A percentile compares a stretch with the other conserved stretches of the same genome.
These are phyloP conservation scores for Leccinum arenicola DNA, from an alignment of 768 basidiomycete genomes.

Conservation along the genomic window DNA sequence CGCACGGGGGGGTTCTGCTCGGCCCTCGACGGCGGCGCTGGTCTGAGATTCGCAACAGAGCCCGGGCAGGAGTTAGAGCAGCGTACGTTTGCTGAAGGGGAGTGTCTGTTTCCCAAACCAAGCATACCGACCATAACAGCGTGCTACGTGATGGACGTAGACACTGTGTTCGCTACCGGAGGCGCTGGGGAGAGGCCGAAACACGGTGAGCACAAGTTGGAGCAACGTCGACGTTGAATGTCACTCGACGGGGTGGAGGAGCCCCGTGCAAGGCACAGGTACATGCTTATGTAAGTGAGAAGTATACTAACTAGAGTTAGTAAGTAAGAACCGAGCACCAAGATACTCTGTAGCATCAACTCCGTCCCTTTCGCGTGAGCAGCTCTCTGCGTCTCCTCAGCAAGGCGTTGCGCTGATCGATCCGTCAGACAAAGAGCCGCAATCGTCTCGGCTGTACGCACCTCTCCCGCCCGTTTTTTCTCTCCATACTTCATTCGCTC, in stretches of 20 bases:
- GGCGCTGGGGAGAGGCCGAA: constrained; percentile 2
- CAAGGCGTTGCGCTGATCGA: constrained; percentile 54
- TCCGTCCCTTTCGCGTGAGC: constrained; percentile 36
- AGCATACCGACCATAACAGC: constrained; percentile 39
- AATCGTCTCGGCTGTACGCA: constrained; percentile 36
- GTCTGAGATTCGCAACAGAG: constrained; percentile 29
- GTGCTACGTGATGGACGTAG: neutral
- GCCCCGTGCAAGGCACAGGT: neutral
- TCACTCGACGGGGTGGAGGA: neutral
- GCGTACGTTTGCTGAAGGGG: constrained; percentile 28
- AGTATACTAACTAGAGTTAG: neutral
- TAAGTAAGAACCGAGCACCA: neutral
- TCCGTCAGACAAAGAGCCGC: constrained; percentile 9
- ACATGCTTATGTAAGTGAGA: neutral
- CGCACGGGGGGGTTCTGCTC: constrained; percentile 44
- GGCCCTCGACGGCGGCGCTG: constrained; percentile 43
- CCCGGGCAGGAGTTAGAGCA: constrained; percentile 20
- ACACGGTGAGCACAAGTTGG: constrained; percentile 1
- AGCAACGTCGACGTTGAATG: neutral
- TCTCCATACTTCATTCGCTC: constrained; percentile 91
- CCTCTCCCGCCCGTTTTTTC: constrained; percentile 75
- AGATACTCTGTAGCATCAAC: neutral
- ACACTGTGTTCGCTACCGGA: neutral
- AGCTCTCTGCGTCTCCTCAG: constrained; percentile 57
- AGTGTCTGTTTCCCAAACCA: constrained; percentile 34